Base-by-base conservation (phyloP, 257 asterid species). In the Nicotiana knightiana region DNA sequence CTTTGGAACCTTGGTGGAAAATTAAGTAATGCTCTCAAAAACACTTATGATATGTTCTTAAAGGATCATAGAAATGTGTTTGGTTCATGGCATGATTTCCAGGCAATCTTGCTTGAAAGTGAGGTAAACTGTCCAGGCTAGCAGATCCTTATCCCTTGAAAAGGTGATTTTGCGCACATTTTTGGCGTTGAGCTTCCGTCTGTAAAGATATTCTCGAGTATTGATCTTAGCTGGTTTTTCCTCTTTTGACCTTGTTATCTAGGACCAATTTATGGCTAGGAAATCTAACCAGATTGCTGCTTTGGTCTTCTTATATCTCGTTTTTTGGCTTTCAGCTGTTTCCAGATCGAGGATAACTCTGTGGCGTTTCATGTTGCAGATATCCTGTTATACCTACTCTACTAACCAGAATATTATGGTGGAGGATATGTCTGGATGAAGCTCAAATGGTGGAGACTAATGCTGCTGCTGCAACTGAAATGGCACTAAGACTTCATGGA, bases 371-470 rank as follows among this genome's bases (percentile, higher is more conserved):
- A 65, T 82, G 83, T 82, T 83, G 80, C 94, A 96, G 99, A 87
- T 96, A 93, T 86, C 97, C 93, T 61, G 97, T 96, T 77, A 86
- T 92, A 87, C 99, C 99, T 81, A 96, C 99, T 86, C 93, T 84
- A 63, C 91, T 96, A 80, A 96, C 99, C 80, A 91, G 98, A 91
- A 89, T 96, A 77, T 84, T 94, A 48, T 96, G 99, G 99, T 96
- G 99, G 99, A 96, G 99, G 85, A 87, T 96, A 84, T 96, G 99
- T 86, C 71, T 96, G 91, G 99, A 96, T 90, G 99, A 96, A 90
- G 99, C 98, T 90, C 99, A 96, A 89, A 96, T 94, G 97, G 99
- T 94, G 84, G 99, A 96, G 89, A 93, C 95, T 84, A 93, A 89
- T 92, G 97, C 97, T 86, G 94, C 97, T 58, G 92, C 97, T 48